Evolutionary conservation across 352 stramenopile species (phyloP).

Genomic region (Phytophthora lateralis): DNA sequence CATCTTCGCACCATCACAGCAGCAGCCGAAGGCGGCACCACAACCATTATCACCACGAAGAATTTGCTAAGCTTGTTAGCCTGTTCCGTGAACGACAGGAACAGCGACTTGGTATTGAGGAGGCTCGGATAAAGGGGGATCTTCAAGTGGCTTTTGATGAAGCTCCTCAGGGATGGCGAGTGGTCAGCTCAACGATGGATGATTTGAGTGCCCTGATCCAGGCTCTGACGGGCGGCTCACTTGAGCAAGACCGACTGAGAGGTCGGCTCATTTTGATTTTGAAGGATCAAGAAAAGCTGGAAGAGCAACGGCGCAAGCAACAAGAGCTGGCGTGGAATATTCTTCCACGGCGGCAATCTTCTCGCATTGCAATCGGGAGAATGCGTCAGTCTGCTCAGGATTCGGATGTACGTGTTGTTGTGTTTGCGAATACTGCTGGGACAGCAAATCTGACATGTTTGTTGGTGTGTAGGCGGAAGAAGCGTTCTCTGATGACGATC

Average conservation of each 20-base stretch:
- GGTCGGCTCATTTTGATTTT: slow-evolving; percentile 79
- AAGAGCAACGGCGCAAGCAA: slow-evolving; percentile 67
- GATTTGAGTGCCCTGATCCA: slow-evolving; percentile 60
- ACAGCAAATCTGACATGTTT: slow-evolving; percentile 2
- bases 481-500: slow-evolving; percentile 28
- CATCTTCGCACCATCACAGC: slow-evolving; percentile 62
- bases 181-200: slow-evolving; percentile 75
- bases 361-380: slow-evolving; percentile 77
- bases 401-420: slow-evolving; percentile 46
- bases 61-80: slow-evolving; percentile 71
- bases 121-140: slow-evolving; percentile 47
- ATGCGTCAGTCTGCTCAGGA: slow-evolving; percentile 73
- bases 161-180: slow-evolving; percentile 63
- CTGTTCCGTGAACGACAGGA: slow-evolving; percentile 62
- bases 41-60: slow-evolving; percentile 62
- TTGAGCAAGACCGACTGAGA: slow-evolving; percentile 79
- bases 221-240: slow-evolving; percentile 59
- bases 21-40: slow-evolving; percentile 64
- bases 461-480: slow-evolving; percentile 30
- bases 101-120: slow-evolving; percentile 64
- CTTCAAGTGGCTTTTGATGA: slow-evolving; percentile 46
- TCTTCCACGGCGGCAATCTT: slow-evolving; percentile 81
- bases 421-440: background rate
- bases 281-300: slow-evolving; percentile 76
- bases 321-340: slow-evolving; percentile 79